Percentiles rank a stretch among this genome's conserved stretches.
phyloP scores from a whole-genome alignment of 139 green algal genomes.

The Chlamydomonas applanata region DNA sequence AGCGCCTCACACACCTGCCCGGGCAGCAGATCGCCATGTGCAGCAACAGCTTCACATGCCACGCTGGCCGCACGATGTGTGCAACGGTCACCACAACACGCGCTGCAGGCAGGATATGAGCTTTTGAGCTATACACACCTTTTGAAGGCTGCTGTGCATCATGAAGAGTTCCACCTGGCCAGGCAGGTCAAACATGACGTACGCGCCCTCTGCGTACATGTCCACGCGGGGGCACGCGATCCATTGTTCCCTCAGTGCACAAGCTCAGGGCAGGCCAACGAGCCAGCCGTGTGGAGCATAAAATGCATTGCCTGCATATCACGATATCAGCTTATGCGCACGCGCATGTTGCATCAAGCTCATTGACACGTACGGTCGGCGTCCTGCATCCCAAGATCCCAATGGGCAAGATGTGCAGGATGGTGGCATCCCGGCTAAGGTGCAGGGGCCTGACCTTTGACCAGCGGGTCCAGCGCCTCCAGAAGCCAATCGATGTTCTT shows the following conservation, averaged over 20 bases:
- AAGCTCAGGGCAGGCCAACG: not conserved
- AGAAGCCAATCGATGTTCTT: constrained; percentile 88
- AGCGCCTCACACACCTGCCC: not conserved
- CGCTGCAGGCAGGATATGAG: no score
- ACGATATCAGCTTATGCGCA: no score
- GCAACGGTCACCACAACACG: constrained; percentile 26
- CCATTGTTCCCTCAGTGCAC: not conserved
- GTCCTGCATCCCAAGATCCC: no score
- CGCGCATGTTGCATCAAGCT: no score
- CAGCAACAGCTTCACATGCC: constrained; percentile 1
- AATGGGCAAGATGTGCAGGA: no score
- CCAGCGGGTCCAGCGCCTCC: constrained; percentile 67
- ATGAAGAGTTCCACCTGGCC: constrained; percentile 82
- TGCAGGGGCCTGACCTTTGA: constrained; percentile 46
- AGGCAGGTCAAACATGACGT: constrained; percentile 86
- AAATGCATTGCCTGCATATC: no score
- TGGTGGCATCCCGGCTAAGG: no score
- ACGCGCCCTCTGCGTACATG: constrained; percentile 29
- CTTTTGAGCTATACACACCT: no score
- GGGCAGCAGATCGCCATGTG: not conserved
- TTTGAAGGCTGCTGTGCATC: constrained; percentile 50
- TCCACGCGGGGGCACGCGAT: not conserved
- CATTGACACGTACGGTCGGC: no score
- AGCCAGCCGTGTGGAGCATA: no score
- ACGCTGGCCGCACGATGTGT: constrained; percentile 15